These are phyloP conservation scores for Drechslera avenae DNA, from an alignment of 2,329 filamentous ascomycete genomes.

Conservation along the genomic window DNA sequence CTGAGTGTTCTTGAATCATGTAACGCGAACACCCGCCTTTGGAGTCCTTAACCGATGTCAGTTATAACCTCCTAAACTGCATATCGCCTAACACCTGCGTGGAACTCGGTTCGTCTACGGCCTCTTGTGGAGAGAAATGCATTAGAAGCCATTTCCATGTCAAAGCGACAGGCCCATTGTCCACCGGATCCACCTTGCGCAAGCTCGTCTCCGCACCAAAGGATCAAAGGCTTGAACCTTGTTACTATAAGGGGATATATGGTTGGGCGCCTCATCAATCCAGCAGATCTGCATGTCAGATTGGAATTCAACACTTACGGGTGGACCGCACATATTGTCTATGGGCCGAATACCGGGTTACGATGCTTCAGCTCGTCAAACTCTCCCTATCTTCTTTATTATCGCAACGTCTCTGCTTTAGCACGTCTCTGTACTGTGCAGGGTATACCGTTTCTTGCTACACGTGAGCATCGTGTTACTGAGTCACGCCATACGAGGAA, in stretches of 20 bases:
- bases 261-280: conserved; percentile 1
- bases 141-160: neutral
- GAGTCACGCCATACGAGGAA: neutral
- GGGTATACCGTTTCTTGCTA: neutral
- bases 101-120: conserved; percentile 8
- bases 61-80: conserved; percentile 5
- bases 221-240: conserved; percentile 15
- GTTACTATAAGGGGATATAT: neutral
- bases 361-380: neutral
- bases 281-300: neutral
- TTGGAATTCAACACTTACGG: neutral
- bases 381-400: no score
- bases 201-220: conserved; percentile 16
- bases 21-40: conserved; percentile 5
- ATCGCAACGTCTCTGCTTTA: no score
- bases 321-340: conserved; percentile 13
- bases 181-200: conserved; percentile 12
- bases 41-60: neutral
- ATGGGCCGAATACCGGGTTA: conserved; percentile 1
- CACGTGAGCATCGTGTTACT: neutral
- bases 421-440: neutral
- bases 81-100: neutral
- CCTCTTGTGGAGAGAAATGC: neutral
- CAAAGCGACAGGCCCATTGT: conserved; percentile 5
- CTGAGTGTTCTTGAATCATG: conserved; percentile 16